Evolutionary conservation across 192 early-diverging fungal genomes (phyloP).

Genomic region (Backusella westeae): DNA sequence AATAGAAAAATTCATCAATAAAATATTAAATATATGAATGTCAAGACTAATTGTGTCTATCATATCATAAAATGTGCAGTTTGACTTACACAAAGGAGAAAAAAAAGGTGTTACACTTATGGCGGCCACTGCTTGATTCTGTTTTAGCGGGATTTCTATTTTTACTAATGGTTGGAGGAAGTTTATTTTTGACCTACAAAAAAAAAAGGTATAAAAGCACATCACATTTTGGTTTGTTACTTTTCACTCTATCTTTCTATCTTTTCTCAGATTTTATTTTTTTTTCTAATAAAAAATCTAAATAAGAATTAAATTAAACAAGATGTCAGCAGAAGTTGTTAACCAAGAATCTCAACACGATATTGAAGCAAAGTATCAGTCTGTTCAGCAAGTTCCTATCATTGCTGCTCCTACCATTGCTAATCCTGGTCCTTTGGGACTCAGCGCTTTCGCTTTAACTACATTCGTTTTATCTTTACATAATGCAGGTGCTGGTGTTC

Average conservation of each 20-base stretch:
- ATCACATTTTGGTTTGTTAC: neutral
- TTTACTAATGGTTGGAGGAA: neutral
- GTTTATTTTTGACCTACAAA: neutral
- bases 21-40: neutral
- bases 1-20: neutral
- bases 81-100: neutral
- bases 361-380: neutral
- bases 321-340: neutral
- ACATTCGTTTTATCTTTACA: constrained; percentile 72
- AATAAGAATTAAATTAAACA: neutral
- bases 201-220: neutral
- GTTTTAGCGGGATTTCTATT: neutral
- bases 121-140: neutral
- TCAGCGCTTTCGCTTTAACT: constrained; percentile 59
- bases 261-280: neutral
- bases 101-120: neutral
- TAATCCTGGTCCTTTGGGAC: constrained; percentile 64
- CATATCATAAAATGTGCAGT: neutral
- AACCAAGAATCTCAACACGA: neutral
- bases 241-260: neutral
- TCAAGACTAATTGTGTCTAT: neutral
- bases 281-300: neutral
- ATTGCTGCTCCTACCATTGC: constrained; percentile 47
- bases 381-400: constrained; percentile 1
- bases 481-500: constrained; percentile 64